These are phyloP conservation scores for Truncatella angustata DNA, from an alignment of 2,329 filamentous ascomycete species.

Conservation along the genomic window DNA sequence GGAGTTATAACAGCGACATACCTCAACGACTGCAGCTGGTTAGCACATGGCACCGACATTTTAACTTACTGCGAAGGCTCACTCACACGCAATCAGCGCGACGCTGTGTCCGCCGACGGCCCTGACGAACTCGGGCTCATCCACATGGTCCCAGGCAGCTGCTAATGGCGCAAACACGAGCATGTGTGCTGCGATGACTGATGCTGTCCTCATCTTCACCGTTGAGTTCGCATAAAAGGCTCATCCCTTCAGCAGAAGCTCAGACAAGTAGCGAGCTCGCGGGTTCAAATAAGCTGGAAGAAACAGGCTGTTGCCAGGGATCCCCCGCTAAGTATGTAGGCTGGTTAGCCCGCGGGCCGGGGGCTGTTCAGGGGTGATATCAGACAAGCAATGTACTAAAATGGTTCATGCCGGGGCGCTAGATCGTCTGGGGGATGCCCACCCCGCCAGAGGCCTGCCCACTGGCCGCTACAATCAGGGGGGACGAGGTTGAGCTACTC, in stretches of 20 bases:
- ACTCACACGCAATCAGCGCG: constrained; percentile 30
- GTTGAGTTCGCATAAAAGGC: too few relatives aligned
- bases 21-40: constrained; percentile 18
- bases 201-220: background rate
- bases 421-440: constrained; percentile 10
- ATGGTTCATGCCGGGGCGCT: background rate
- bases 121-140: constrained; percentile 23
- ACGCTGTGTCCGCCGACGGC: constrained; percentile 23
- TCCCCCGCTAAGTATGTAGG: background rate
- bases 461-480: too few relatives aligned
- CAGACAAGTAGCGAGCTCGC: constrained; percentile 5
- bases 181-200: background rate
- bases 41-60: background rate
- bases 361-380: background rate
- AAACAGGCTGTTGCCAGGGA: background rate
- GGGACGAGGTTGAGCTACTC: background rate
- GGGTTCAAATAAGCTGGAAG: constrained; percentile 17
- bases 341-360: constrained; percentile 11
- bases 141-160: constrained; percentile 21
- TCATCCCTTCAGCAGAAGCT: background rate
- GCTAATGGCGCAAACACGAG: constrained; percentile 6
- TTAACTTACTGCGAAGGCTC: background rate
- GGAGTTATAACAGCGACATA: constrained; percentile 14
- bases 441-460: too few relatives aligned
- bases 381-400: constrained; percentile 6